Evolutionary conservation across 164 flowering plant genomes (phyloP), one percentile per base, ranked within the genome.

Genomic region (Magnolia sinica): DNA sequence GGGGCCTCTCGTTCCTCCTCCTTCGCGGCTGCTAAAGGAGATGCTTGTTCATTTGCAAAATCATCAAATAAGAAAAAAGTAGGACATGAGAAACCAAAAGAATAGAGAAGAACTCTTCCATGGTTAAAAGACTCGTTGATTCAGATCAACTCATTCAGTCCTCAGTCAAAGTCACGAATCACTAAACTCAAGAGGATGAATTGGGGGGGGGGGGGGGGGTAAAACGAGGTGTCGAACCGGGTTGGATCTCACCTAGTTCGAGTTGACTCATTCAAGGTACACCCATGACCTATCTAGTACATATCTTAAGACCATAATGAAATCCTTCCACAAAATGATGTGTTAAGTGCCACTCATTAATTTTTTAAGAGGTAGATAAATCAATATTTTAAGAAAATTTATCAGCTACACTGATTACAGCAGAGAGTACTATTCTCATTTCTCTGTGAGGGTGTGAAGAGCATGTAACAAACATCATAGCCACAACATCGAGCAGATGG

Each of bases 1-100:
- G 58, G 49, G 19, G 72, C 72, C 76, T 81, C 81, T 51, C 55
- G 78, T 23, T 11, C 50, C 74, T 27, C 29, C 29, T 76, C 78
- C 76, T 81, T 84, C 58, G 2, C 16, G 18, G 58, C 64, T 52
- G 22, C 37, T 13, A 45, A 14, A 13, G 29, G 31, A 1, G 67
- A 58, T 20, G 27, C 72, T 70, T 75, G 75, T 51, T 84, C 78
- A 76, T 69, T 83, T 23, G 79, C 78, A 74, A 87, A 81, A 64
- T 73, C 82, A 81, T 72, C 91, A 86, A 73, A 1, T 59, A n/a
- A 68, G 23, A 16, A 50, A n/a, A 66, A 50, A 45, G 63, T 22
- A 9, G 58, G n/a, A 13, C 55, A 20, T 58, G 29, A 59, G 51
- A 16, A 45, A 70, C 5, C n/a, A 69, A 55, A 75, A 22, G 71